Evolutionary conservation across 441 rosid genomes (phyloP), one percentile per base, ranked within the genome.

Genomic region (Brassica hybrid): DNA sequence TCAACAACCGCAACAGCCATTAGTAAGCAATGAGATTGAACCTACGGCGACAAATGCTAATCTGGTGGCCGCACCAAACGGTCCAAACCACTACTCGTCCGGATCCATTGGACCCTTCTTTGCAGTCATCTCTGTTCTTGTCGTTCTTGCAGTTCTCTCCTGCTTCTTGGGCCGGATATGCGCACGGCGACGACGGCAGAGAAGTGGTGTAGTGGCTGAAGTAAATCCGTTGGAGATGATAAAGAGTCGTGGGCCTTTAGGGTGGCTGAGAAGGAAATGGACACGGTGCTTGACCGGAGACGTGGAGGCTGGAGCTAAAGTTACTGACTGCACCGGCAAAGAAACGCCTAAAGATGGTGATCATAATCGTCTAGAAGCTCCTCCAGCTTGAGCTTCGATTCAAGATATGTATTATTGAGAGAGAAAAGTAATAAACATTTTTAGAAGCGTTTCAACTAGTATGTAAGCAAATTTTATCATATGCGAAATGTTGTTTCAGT

Each of bases 71-170:
- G 78, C 79, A 19, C 72, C 87, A 7, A 65, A 54, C 59, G 63
- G 59, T 34, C 17, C 71, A 19, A 70, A 72, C 14, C 78, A 71
- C 58, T 60, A 82, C 60, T 75, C 87, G 1, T 84, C 88, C 0
- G 91, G 92, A n/a, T 83, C 94, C 23, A 83, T 89, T 14, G 90
- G 93, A 38, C 94, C 91, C 0, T 90, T 92, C 83, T 85, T 92
- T 11, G 91, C 79, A 1, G 91, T 87, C 48, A 84, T 92, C 62
- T 90, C 90, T 10, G 85, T 88, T 54, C 79, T 90, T 1, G 60
- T 81, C 1, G 50, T 92, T 78, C 84, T 90, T 14, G 84, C 94
- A 0, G 73, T 89, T 48, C 30, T 83, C 74, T 90, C 97, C 2
- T 92, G 97, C 68, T 64, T 86, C 38, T 30, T 89, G 65, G 93